A percentile compares a stretch with the other conserved stretches of the same genome.
These are phyloP conservation scores for Marchantia paleacea DNA, from an alignment of 225 moss, liverwort and hornwort species.

Conservation along the genomic window DNA sequence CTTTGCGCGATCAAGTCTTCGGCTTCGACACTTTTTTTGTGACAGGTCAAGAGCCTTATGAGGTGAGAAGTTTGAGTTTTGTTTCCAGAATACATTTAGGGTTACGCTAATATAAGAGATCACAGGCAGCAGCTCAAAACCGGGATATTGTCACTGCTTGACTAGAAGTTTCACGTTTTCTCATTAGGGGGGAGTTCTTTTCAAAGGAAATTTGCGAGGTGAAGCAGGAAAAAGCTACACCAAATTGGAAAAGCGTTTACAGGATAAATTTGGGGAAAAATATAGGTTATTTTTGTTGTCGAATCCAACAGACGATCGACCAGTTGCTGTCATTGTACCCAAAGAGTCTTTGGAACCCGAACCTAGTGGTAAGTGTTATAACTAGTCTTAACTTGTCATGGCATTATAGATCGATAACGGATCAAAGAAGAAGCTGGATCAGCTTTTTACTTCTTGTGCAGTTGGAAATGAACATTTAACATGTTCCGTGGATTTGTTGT, in stretches of 20 bases:
- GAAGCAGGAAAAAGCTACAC: constrained; percentile 39
- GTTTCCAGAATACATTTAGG: background rate
- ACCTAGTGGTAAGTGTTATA: constrained; percentile 29
- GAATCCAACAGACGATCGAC: constrained; percentile 45
- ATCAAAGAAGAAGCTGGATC: too few relatives aligned
- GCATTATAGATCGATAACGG: too few relatives aligned
- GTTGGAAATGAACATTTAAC: background rate
- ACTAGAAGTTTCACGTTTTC: background rate
- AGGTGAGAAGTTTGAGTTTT: constrained; percentile 29
- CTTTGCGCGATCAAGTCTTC: constrained; percentile 50
- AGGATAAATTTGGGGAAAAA: constrained; percentile 45
- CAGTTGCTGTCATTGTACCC: constrained; percentile 48
- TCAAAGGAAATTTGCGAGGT: constrained; percentile 49
- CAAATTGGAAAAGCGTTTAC: constrained; percentile 43
- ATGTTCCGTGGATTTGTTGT: background rate
- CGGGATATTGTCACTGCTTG: background rate
- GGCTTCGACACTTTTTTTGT: constrained; percentile 60
- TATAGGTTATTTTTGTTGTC: constrained; percentile 46
- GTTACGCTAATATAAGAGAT: background rate
- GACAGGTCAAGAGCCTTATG: constrained; percentile 56
- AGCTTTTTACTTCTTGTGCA: background rate
- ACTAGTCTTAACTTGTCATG: too few relatives aligned
- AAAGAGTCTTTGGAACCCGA: constrained; percentile 44
- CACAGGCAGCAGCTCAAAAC: background rate
- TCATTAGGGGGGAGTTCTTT: constrained; percentile 44